These are phyloP conservation scores for Henckelia pumila DNA, from an alignment of 257 asterid species.

Conservation along the genomic window DNA sequence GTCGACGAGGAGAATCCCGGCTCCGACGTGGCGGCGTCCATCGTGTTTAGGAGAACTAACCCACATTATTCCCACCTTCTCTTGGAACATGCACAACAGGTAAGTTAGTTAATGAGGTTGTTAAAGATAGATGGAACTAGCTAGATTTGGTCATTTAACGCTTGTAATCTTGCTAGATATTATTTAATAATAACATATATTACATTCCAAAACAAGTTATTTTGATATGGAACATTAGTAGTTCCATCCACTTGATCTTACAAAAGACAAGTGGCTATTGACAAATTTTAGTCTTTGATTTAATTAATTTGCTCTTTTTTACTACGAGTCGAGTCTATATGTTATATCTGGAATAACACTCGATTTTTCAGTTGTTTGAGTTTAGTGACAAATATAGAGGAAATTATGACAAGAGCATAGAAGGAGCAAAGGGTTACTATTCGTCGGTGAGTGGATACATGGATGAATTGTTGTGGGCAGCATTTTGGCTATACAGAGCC, in stretches of 20 bases:
- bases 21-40: slow-evolving; percentile 60
- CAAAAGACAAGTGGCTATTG: background rate
- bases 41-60: slow-evolving; percentile 56
- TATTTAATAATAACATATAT: background rate
- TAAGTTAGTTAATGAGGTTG: slow-evolving; percentile 41
- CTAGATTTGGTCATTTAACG: slow-evolving; percentile 22
- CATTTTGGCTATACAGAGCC: slow-evolving; percentile 84
- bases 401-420: slow-evolving; percentile 63
- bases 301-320: too few relatives aligned
- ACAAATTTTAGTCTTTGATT: too few relatives aligned
- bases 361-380: slow-evolving; percentile 76
- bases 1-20: slow-evolving; percentile 58
- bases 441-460: slow-evolving; percentile 83
- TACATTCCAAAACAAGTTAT: background rate
- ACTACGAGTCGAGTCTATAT: too few relatives aligned
- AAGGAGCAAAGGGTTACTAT: slow-evolving; percentile 73
- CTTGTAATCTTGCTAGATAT: slow-evolving; percentile 17
- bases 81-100: slow-evolving; percentile 66
- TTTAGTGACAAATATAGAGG: slow-evolving; percentile 82
- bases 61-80: slow-evolving; percentile 67
- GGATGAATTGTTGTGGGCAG: slow-evolving; percentile 96
- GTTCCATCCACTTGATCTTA: background rate
- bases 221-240: background rate
- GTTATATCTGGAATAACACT: too few relatives aligned
- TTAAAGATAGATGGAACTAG: slow-evolving; percentile 24